Evolutionary conservation across 768 basidiomycete genomes (phyloP), one percentile per base, ranked within the genome.

Genomic region (Naganishia randhawae): DNA sequence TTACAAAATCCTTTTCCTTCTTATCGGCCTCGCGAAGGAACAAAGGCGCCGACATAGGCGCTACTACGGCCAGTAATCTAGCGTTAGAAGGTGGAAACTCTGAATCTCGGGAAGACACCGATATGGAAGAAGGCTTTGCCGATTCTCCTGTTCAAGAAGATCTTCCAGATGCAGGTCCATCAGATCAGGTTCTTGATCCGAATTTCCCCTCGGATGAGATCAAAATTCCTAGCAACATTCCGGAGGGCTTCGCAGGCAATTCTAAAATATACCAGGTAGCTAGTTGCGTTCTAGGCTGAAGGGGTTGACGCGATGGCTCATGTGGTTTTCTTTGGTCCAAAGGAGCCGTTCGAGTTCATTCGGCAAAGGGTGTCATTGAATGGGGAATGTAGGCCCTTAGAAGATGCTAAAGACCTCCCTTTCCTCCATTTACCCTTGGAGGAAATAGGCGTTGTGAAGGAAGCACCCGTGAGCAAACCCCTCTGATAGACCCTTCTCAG

Each of bases 341-440:
- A 48, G 45, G 53, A 66, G 11, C 79, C 80, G 7, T 81, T 78
- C 71, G 73, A 67, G 41, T 96, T 98, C 87, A 90, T 98, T 65
- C 86, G 95, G 39, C 95, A 98, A 80, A 85, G 96, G 22, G 86
- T 98, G 31, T 88, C 89, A 1, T 89, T 87, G 0, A 84, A 84
- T 11, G 96, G 96, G 8, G 78, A 87, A n/a, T 82, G 92, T n/a
- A 86, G 93, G 19, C 83, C 89, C 0, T 81, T 99, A 39, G 94
- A 97, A 71, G 81, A 87, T 0, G 85, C 87, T 72, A 74, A 78
- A 16, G 86, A 89, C 55, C 82, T 97, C 0, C 80, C 81, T 16
- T 90, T 87, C 4, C 82, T 94, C 66, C 82, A 82, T 33, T 79
- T 94, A 17, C 85, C 89, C 0, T 75, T 81, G 0, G 86, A 88